These are phyloP conservation scores for Penicillium argentinense DNA, from an alignment of 495 filamentous ascomycete genomes.

Conservation along the genomic window DNA sequence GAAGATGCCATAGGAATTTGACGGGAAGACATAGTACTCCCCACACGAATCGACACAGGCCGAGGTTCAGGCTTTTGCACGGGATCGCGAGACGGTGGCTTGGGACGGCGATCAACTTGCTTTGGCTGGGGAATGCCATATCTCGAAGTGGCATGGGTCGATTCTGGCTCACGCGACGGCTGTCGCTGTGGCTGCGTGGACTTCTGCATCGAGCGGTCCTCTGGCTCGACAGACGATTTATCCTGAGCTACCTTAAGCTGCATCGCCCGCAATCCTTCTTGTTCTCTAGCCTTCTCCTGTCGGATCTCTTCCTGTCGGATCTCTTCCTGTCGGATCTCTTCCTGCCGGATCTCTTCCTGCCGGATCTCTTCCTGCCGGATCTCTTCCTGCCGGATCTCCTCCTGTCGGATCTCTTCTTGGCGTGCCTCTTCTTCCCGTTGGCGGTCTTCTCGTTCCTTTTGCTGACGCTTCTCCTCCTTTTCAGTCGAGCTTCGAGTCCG, in stretches of 20 bases:
- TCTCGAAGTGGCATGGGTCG: slow-evolving; percentile 36
- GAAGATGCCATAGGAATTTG: slow-evolving; percentile 63
- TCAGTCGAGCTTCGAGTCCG: slow-evolving; percentile 76
- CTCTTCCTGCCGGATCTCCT: slow-evolving; percentile 61
- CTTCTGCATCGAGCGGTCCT: slow-evolving; percentile 34
- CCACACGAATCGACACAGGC: slow-evolving; percentile 77
- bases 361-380: slow-evolving; percentile 66
- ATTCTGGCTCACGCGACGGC: slow-evolving; percentile 42
- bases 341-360: too few species aligned
- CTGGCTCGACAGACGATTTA: slow-evolving; percentile 32
- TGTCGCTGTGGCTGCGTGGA: slow-evolving; percentile 51
- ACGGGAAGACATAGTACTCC: slow-evolving; percentile 61
- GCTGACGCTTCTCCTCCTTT: slow-evolving; percentile 61
- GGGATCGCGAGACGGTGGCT: slow-evolving; percentile 70
- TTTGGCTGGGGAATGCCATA: slow-evolving; percentile 47
- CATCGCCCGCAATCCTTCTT: slow-evolving; percentile 59
- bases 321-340: slow-evolving; percentile 61
- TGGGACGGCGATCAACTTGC: slow-evolving; percentile 64
- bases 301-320: slow-evolving; percentile 60
- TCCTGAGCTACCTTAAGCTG: slow-evolving; percentile 37
- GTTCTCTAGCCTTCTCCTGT: slow-evolving; percentile 61
- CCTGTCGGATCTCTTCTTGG: slow-evolving; percentile 60
- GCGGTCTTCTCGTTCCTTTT: slow-evolving; percentile 57
- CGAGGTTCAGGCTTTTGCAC: slow-evolving; percentile 67
- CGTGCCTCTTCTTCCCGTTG: slow-evolving; percentile 50